Evolutionary conservation across 768 basidiomycete species (phyloP), one percentile per base, ranked within the genome.

Genomic region (Tylopilus balloui): DNA sequence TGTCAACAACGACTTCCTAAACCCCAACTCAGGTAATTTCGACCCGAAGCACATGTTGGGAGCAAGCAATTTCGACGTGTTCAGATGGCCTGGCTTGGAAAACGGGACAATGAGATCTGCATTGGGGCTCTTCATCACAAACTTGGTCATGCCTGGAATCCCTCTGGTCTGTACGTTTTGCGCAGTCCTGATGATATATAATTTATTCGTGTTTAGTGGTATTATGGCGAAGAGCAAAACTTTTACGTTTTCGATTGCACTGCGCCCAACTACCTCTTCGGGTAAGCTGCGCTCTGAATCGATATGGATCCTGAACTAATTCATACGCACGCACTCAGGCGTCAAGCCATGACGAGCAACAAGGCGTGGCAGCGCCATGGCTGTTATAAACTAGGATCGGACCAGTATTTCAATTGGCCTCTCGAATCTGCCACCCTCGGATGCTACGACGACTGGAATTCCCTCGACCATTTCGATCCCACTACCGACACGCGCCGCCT

Each of bases 371-470:
- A 92, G 62, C 81, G 87, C 28, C 93, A 96, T 62, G 92, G 92
- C 6, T 96, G 93, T 68, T 96, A 96, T 66, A 76, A 74, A 38
- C 80, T 95, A 28, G 93, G 93, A 11, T 95, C 93, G 8, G 76
- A 79, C 52, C 93, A 95, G 62, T 96, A 93, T 71, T 96, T 87
- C 77, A 92, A 95, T 69, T 88, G 94, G 80, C 87, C 88, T 2
- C 74, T 94, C 56, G 85, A 87, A 47, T 82, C 81, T 58, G 70
- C 88, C 3, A 64, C 92, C 27, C 71, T 92, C 15, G 93, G 92
- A 39, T 96, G 93, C 65, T 59, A 85, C 39, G 91, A 95, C 61
- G 83, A 88, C 57, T 93, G 88, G 90, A 94, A 95, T 65, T 80
- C 88, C 3, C 80, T 94, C 27, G 93, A 96, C 59, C 93, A 96